Base-by-base conservation (phyloP, 306 rosid species). In the Cucurbita ficifolia region DNA sequence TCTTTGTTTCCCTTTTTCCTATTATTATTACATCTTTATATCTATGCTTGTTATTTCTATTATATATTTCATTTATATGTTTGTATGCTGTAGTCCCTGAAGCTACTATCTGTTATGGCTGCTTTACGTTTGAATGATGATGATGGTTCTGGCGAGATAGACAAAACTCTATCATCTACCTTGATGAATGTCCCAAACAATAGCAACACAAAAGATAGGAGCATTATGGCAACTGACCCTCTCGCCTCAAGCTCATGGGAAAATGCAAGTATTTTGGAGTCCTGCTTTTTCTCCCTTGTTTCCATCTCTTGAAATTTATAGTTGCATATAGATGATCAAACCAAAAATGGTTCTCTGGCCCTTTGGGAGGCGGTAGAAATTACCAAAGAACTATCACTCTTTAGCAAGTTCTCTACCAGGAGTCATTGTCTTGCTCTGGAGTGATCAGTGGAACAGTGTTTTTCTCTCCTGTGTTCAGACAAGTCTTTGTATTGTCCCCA, bases 191-290 rank as follows among this genome's bases (percentile, higher is more conserved):
- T 89, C 48, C 19, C 88, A 70, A 76, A 50, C 72, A 61, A 57
- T 80, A 81, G 58, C 85, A 68, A 84, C 78, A 72, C 21, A 67
- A 87, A 53, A 72, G 88, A 84, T 79, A 85, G 77, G 86, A 88
- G 90, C 78, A 78, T 85, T 60, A 67, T 86, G 65, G 5, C 55
- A 58, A 78, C 72, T 79, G 97, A 95, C 79, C 92, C 93, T 12
- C 86, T 95, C 74, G 99, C 99, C 73, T 89, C 96, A 71, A 91
- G 99, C 82, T 82, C 89, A 65, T 95, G 99, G 99, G 88, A 88
- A 81, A 74, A 86, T 88, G 99, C 89, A 79, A 51, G 11, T 49
- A 77, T 84, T 42, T 76, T 38, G 8, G 5, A 16, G 63, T 75
- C 53, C 51, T 73, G 70, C 53, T 51, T 73, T 84, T 79, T 63